Conservation (phyloP, 108 stramenopile species). For the Chaetoceros tenuissimus region DNA sequence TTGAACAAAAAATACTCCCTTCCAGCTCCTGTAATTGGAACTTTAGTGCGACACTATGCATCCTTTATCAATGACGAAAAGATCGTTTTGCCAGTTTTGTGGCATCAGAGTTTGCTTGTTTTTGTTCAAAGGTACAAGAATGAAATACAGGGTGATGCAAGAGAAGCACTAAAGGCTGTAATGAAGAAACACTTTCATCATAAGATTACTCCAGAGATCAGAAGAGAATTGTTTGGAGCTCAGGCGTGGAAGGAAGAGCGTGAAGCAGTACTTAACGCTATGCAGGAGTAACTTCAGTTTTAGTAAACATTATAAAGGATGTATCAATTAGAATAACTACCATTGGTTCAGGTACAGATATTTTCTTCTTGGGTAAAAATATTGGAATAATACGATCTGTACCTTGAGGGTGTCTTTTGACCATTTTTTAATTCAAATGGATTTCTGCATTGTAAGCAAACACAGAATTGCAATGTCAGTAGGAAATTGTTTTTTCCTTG, state of each 20-base stretch:
- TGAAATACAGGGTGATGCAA: constrained; percentile 73
- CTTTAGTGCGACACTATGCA: constrained; percentile 86
- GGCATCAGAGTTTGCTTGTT: constrained; percentile 93
- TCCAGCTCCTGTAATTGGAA: constrained; percentile 87
- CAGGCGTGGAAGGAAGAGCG: constrained; percentile 78
- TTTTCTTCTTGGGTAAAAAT: too few relatives aligned
- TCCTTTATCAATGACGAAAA: constrained; percentile 53
- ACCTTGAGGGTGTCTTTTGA: too few relatives aligned
- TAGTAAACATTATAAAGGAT: too few relatives aligned
- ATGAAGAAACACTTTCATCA: constrained; percentile 89
- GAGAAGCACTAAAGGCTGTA: constrained; percentile 61
- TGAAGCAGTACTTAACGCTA: not conserved
- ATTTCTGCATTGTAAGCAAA: too few relatives aligned
- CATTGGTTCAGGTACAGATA: too few relatives aligned
- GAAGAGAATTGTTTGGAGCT: constrained; percentile 90
- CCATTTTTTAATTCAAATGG: too few relatives aligned
- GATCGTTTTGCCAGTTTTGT: constrained; percentile 83
- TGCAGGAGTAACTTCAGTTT: not conserved
- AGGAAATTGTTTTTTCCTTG: too few relatives aligned
- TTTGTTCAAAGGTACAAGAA: constrained; percentile 95
- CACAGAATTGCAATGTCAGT: too few relatives aligned
- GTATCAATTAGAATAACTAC: too few relatives aligned
- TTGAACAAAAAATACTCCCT: constrained; percentile 98
- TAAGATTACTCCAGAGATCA: constrained; percentile 93
- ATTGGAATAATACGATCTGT: too few relatives aligned